These are phyloP conservation scores for Backusella mclennaniae DNA, from an alignment of 192 early-diverging fungal species.

Conservation along the genomic window DNA sequence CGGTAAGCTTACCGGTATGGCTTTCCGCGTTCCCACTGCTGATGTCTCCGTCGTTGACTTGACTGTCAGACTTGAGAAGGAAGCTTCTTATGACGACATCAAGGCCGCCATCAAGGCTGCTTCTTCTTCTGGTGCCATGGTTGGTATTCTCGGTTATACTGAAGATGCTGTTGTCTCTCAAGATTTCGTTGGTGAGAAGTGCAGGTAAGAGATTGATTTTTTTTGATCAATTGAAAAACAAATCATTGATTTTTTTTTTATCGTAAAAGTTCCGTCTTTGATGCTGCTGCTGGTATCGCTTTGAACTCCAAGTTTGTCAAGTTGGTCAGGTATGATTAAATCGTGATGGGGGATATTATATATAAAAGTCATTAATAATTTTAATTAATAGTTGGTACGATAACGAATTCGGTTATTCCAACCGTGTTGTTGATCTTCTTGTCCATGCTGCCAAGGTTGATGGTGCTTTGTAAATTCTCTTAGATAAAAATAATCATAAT, in stretches of 20 bases:
- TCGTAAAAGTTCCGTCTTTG: slow-evolving; percentile 89
- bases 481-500: neutral
- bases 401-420: slow-evolving; percentile 88
- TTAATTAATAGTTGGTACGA: slow-evolving; percentile 91
- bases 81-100: slow-evolving; percentile 90
- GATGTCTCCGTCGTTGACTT: slow-evolving; percentile 99
- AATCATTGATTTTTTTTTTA: slow-evolving; percentile 44
- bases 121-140: slow-evolving; percentile 68
- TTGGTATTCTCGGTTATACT: slow-evolving; percentile 93
- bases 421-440: slow-evolving; percentile 87
- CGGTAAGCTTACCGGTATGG: slow-evolving; percentile 93
- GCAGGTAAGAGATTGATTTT: slow-evolving; percentile 73
- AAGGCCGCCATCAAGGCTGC: slow-evolving; percentile 85
- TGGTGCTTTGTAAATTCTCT: slow-evolving; percentile 23
- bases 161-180: slow-evolving; percentile 95
- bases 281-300: slow-evolving; percentile 95
- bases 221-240: slow-evolving; percentile 59
- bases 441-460: slow-evolving; percentile 56
- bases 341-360: slow-evolving; percentile 75
- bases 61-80: slow-evolving; percentile 90
- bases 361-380: slow-evolving; percentile 96
- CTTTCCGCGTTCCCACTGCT: slow-evolving; percentile 92
- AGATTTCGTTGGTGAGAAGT: slow-evolving; percentile 92
- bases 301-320: slow-evolving; percentile 97
- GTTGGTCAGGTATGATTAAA: slow-evolving; percentile 75